Percentiles rank a stretch among this genome's conserved stretches.
These are phyloP conservation scores for Plenodomus biglobosus DNA, from an alignment of 2,329 filamentous ascomycete genomes.

Conservation along the genomic window DNA sequence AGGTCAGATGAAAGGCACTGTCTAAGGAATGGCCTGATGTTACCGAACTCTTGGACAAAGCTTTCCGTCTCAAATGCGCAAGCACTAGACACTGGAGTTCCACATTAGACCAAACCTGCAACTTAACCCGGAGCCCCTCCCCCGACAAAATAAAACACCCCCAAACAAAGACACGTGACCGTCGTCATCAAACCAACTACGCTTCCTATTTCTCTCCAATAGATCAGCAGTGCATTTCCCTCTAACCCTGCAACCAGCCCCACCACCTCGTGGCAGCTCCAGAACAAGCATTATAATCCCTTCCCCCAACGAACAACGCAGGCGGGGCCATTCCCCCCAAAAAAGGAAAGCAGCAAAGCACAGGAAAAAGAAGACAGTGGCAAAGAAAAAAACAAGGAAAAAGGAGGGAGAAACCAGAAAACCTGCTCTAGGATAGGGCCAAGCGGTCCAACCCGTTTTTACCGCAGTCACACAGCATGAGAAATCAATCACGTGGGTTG, in stretches of 20 bases:
- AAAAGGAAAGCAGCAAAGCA: too few relatives aligned
- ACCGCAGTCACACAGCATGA: conserved; percentile 20
- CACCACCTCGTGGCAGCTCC: neutral
- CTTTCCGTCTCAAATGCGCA: neutral
- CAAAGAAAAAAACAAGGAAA: too few relatives aligned
- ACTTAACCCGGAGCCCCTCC: too few relatives aligned
- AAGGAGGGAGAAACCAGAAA: too few relatives aligned
- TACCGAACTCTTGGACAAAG: conserved; percentile 16
- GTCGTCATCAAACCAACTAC: neutral
- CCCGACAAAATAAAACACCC: too few relatives aligned
- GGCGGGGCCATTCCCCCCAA: too few relatives aligned
- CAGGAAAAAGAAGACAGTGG: too few relatives aligned
- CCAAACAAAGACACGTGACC: neutral
- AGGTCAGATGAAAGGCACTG: conserved; percentile 3
- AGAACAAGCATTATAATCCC: neutral
- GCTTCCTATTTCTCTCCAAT: too few relatives aligned
- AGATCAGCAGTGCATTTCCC: too few relatives aligned
- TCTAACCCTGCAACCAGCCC: too few relatives aligned
- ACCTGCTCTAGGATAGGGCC: conserved; percentile 3
- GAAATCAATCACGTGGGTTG: conserved; percentile 13
- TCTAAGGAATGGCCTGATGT: neutral
- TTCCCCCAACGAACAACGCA: neutral
- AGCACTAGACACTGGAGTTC: neutral
- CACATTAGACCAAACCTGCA: neutral
- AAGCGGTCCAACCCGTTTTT: conserved; percentile 1